Base-by-base conservation (phyloP, 768 basidiomycete species). In the Trametopsis cervina region DNA sequence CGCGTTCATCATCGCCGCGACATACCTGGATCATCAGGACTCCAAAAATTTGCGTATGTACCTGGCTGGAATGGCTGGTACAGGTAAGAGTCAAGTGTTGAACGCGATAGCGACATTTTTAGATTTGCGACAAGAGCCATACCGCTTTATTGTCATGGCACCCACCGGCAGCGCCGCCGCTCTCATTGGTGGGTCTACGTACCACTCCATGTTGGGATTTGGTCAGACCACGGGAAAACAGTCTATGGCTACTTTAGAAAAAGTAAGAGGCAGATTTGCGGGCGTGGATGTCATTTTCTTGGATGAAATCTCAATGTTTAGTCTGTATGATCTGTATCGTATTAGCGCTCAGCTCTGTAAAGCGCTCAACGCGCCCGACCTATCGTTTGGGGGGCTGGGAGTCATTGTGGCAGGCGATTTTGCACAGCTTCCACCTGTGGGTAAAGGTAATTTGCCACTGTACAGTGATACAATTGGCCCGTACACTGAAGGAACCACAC, bases 381-480 rank as follows among this genome's bases (percentile, higher is more conserved):
- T 24, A 7, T 51, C 65, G 1, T 72, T 69, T 57, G 69, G 68
- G 13, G 68, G 70, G 0, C 56, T 68, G 21, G 66, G 67, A 44
- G 60, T 74, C 40, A 67, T 73, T 17, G 61, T 74, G 47, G 69
- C 71, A 13, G 71, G 71, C 15, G 73, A 74, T 45, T 72, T 74
- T 63, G 70, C 68, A 2, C 71, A 75, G 40, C 50, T 74, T 0
- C 69, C 69, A 4, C 72, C 52, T 6, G 22, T 11, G 42, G 39
- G 15, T 35, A 64, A 20, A n/a, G 20, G 20, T 15, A 25, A 22
- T 2, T 20, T 20, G 26, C 21, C 44, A 4, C 25, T 40, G 33
- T 43, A 52, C 36, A 25, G 18, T 26, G n/a, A n/a, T n/a, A n/a
- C n/a, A n/a, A n/a, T n/a, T n/a, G n/a, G n/a, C n/a, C n/a, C n/a